Evolutionary conservation across 2,329 filamentous ascomycete genomes (phyloP), one percentile per base, ranked within the genome.

Genomic region (Penicillium paneum): DNA sequence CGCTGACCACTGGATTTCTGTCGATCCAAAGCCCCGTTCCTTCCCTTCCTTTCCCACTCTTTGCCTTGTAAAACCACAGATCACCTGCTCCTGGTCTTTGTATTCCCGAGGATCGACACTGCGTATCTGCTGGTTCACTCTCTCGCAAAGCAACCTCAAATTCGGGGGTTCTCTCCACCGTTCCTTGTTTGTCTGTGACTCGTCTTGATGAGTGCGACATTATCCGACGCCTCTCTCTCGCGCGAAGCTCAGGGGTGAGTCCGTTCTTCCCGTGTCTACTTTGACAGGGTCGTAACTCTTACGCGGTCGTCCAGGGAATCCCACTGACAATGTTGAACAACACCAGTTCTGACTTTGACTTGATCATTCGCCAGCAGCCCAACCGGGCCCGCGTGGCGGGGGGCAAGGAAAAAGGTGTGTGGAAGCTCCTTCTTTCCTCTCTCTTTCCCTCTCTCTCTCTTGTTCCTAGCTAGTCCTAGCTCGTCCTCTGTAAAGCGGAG

Each of bases 321-420:
- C 64, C 61, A 71, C 74, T 77, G 69, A 76, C 72, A 52, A 71
- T 73, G 69, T 64, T 67, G 58, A 64, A 57, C 62, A 64, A 67
- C 62, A 67, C 64, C 71, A 85, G 82, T 72, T 72, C 78, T 67
- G 78, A 83, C 67, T 81, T 83, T 71, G 74, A 78, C 55, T 76
- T 88, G 61, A 74, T 70, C 53, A 79, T 90, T 61, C 81, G 83
- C 62, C 88, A 91, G 74, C 80, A 87, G 67, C 88, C 88, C 49
- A 78, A 81, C 60, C 80, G 84, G 71, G 87, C 85, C 46, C 81
- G 87, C 59, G 84, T 90, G 51, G 83, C 86, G 40, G 80, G 86
- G 61, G 85, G 85, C 61, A 91, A 91, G 71, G 88, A 91, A 68
- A 91, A 91, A 78, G 83, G 87, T 88, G 74, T 28, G 66, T 68